These are phyloP conservation scores for Vaccinium darrowii DNA, from an alignment of 148 eudicot genomes.

Conservation along the genomic window DNA sequence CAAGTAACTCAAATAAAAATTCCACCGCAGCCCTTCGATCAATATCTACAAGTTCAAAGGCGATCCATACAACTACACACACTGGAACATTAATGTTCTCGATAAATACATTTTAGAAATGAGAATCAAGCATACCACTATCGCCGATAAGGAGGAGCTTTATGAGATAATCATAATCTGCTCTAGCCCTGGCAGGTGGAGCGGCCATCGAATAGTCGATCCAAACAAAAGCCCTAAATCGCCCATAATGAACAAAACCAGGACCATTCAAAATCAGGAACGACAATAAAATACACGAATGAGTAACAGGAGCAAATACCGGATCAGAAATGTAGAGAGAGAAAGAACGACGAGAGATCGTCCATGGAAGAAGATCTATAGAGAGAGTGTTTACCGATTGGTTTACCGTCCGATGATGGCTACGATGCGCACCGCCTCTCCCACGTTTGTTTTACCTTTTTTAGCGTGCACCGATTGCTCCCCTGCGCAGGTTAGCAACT, in stretches of 20 bases:
- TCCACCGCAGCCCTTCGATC: neutral
- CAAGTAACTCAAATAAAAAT: neutral
- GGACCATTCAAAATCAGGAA: conserved; percentile 5
- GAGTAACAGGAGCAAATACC: neutral
- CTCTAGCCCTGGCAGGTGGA: conserved; percentile 94
- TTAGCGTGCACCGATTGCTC: conserved; percentile 6
- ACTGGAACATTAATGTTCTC: neutral
- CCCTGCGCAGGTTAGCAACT: conserved; percentile 15
- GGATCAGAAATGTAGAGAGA: conserved; percentile 18
- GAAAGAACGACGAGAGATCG: conserved; percentile 9
- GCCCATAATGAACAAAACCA: conserved; percentile 1
- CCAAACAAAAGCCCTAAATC: conserved; percentile 25
- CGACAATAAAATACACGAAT: neutral
- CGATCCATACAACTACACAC: conserved; percentile 1
- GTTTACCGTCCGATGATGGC: conserved; percentile 20
- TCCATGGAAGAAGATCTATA: conserved; percentile 16
- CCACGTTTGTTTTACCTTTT: neutral
- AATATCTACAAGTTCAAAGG: neutral
- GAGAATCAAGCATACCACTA: conserved; percentile 48
- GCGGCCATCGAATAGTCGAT: conserved; percentile 65
- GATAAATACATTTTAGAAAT: neutral
- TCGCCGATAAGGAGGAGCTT: conserved; percentile 87
- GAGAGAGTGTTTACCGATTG: conserved; percentile 7
- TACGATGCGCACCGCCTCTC: conserved; percentile 15
- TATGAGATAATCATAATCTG: conserved; percentile 87